phyloP scores from a whole-genome alignment of 2,329 filamentous ascomycete species.

The Cytospora schulzeri region DNA sequence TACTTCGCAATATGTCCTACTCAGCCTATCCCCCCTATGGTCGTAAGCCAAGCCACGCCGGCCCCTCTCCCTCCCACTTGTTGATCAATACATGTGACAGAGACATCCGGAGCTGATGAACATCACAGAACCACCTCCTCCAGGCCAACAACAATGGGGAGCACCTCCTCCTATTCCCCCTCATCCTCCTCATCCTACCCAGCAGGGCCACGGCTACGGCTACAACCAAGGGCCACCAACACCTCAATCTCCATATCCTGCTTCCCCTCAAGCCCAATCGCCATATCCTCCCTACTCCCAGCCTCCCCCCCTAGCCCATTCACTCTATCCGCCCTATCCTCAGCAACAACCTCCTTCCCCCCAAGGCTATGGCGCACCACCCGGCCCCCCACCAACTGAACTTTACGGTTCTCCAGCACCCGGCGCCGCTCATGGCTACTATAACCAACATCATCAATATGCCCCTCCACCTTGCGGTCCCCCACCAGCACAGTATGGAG shows the following conservation, averaged over 20 bases:
- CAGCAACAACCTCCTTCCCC: conserved; percentile 35
- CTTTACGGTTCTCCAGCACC: conserved; percentile 28
- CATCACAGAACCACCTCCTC: conserved; percentile 19
- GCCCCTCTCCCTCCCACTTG: no score
- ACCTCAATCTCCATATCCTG: conserved; percentile 18
- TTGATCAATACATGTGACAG: not conserved
- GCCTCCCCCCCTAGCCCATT: conserved; percentile 7
- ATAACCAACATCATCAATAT: conserved; percentile 29
- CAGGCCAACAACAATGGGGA: conserved; percentile 13
- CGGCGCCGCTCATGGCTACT: conserved; percentile 31
- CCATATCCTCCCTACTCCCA: conserved; percentile 11
- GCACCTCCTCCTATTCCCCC: conserved; percentile 8
- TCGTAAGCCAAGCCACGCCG: conserved; percentile 34
- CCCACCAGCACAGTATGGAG: conserved; percentile 34
- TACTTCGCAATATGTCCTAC: conserved; percentile 37
- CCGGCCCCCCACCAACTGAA: conserved; percentile 32
- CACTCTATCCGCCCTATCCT: conserved; percentile 21
- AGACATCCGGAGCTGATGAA: conserved; percentile 13
- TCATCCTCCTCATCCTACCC: conserved; percentile 34
- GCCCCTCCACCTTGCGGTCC: conserved; percentile 30
- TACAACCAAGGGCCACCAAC: conserved; percentile 22
- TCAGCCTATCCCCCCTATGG: conserved; percentile 40
- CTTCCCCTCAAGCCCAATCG: conserved; percentile 3
- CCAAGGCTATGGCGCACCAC: conserved; percentile 35
- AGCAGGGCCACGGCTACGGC: conserved; percentile 29